Percentiles rank a stretch among this genome's conserved stretches.
Evolutionary conservation across 2,329 filamentous ascomycete genomes (phyloP).

Genomic region (Stagonosporopsis tanaceti): DNA sequence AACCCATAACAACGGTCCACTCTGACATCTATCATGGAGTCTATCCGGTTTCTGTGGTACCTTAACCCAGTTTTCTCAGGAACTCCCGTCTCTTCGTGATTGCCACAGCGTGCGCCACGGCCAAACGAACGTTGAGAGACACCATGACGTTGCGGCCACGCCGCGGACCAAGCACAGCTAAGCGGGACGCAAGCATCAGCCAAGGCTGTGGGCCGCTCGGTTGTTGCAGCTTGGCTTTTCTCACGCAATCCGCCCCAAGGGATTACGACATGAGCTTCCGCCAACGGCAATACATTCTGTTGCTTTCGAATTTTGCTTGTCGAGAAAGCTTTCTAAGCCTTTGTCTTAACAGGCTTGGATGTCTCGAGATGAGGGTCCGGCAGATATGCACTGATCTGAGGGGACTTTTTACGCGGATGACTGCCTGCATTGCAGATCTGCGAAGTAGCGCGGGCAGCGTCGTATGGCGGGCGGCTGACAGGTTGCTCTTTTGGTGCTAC

Average conservation of each 20-base stretch:
- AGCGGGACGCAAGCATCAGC: conserved; percentile 21
- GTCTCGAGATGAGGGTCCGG: conserved; percentile 2
- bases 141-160: conserved; percentile 21
- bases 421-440: conserved; percentile 10
- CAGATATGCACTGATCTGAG: conserved; percentile 12
- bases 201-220: conserved; percentile 16
- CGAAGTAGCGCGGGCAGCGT: conserved; percentile 4
- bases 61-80: conserved; percentile 1
- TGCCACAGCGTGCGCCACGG: conserved; percentile 1
- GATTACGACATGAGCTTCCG: conserved; percentile 29
- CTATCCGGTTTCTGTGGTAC: neutral
- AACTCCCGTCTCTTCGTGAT: conserved; percentile 1
- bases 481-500: neutral
- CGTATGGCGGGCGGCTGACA: neutral
- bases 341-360: neutral
- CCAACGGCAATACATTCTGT: conserved; percentile 18
- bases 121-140: neutral
- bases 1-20: neutral
- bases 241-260: conserved; percentile 10
- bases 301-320: conserved; percentile 17
- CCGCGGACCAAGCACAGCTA: conserved; percentile 8
- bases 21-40: neutral
- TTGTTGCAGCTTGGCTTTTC: conserved; percentile 9
- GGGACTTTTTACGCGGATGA: neutral
- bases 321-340: neutral